Conservation (phyloP, 768 basidiomycete species). For the Mycena metata region DNA sequence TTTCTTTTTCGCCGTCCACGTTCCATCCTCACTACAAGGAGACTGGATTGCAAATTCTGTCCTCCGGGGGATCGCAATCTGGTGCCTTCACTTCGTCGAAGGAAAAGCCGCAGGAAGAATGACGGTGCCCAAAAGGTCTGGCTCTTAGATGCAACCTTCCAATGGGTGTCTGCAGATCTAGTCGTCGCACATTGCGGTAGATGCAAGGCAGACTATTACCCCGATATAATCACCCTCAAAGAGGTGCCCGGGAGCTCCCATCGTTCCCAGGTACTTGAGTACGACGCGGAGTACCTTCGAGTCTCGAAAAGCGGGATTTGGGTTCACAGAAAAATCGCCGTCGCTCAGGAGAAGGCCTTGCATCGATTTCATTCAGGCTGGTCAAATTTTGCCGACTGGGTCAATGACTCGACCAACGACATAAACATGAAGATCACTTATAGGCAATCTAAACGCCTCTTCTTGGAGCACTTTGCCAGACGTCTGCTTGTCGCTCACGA, state of each 20-base stretch:
- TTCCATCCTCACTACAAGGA: too few relatives aligned
- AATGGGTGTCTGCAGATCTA: slow-evolving; percentile 10
- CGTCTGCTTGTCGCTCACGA: slow-evolving; percentile 38
- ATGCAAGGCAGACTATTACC: slow-evolving; percentile 38
- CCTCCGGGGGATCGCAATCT: neutral
- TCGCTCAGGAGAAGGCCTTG: slow-evolving; percentile 41
- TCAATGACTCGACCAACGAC: slow-evolving; percentile 39
- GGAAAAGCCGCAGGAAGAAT: too few relatives aligned
- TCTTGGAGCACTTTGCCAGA: slow-evolving; percentile 44
- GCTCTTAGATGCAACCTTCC: neutral
- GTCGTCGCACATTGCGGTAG: slow-evolving; percentile 27
- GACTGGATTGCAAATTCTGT: slow-evolving; percentile 11
- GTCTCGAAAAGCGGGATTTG: slow-evolving; percentile 45
- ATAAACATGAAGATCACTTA: slow-evolving; percentile 28
- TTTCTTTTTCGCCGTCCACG: too few relatives aligned
- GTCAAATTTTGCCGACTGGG: slow-evolving; percentile 44
- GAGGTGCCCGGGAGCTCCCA: neutral
- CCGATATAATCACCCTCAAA: slow-evolving; percentile 34
- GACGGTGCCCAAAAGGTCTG: neutral
- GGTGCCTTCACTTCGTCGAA: neutral
- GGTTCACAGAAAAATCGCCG: slow-evolving; percentile 40
- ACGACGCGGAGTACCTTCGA: slow-evolving; percentile 37
- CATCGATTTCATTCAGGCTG: slow-evolving; percentile 43
- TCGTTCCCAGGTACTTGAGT: slow-evolving; percentile 28
- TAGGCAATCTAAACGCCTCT: slow-evolving; percentile 43